A percentile compares a stretch with the other conserved stretches of the same genome.
phyloP scores from a whole-genome alignment of 768 basidiomycete species.

The Russula olivacea region DNA sequence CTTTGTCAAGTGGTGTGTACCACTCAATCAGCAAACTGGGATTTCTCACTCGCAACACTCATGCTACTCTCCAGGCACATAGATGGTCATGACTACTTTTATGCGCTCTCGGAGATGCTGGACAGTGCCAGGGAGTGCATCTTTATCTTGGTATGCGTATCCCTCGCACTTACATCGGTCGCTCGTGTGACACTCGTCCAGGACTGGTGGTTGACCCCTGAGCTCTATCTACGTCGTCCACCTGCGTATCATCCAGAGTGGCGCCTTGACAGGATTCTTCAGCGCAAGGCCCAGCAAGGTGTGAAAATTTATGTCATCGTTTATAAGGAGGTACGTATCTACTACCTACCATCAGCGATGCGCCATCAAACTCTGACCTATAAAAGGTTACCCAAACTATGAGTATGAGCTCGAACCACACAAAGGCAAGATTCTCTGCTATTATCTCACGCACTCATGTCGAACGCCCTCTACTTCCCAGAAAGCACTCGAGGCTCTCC shows the following conservation, averaged over 20 bases:
- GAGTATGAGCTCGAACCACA: constrained; percentile 81
- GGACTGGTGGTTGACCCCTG: constrained; percentile 95
- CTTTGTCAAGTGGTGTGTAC: constrained; percentile 69
- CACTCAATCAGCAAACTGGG: neutral
- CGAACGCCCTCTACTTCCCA: constrained; percentile 26
- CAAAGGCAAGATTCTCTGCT: constrained; percentile 45
- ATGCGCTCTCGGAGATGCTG: constrained; percentile 87
- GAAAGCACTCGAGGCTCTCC: constrained; percentile 73
- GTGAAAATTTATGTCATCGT: constrained; percentile 89
- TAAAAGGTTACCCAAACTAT: constrained; percentile 81
- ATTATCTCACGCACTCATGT: neutral
- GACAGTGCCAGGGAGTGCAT: constrained; percentile 76
- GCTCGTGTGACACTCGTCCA: constrained; percentile 27
- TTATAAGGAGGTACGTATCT: constrained; percentile 78
- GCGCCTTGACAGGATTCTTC: constrained; percentile 78
- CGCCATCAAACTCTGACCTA: neutral
- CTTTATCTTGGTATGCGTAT: constrained; percentile 64
- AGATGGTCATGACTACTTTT: constrained; percentile 97
- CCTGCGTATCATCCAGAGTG: constrained; percentile 81
- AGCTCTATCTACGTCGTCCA: constrained; percentile 90
- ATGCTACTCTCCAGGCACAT: constrained; percentile 52
- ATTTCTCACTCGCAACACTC: neutral
- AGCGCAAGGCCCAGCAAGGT: constrained; percentile 86
- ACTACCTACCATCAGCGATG: neutral
- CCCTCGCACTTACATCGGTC: neutral